Evolutionary conservation across 768 basidiomycete species (phyloP), one percentile per base, ranked within the genome.

Genomic region (Neoboletus subvelutipes): DNA sequence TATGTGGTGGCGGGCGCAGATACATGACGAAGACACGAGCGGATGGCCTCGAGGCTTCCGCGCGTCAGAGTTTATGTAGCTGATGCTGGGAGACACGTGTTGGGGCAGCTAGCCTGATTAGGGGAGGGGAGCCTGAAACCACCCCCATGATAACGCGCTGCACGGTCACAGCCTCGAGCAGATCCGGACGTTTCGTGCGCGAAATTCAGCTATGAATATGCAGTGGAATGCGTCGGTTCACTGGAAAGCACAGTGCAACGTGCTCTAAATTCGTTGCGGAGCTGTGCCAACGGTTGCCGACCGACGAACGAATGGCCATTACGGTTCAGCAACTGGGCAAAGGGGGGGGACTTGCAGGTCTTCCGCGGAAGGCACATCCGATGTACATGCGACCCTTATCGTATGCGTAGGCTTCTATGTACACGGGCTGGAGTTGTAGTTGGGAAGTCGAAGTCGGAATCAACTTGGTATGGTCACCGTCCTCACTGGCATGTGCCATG

Each of bases 31-130:
- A 47, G 49, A 41, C 67, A 66, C 62, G 67, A 55, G 70, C 62
- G 61, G 28, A 52, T 36, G n/a, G 63, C 70, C 71, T 73, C 66
- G 71, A 70, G 71, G 71, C 64, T 39, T 66, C 70, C 66, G 52
- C 65, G 41, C 69, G 62, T 42, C 59, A 49, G 45, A 55, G 50
- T 24, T 61, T 54, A 11, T 28, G 28, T 18, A 22, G 8, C 42
- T 33, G 57, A 57, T 53, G 58, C n/a, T n/a, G n/a, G 31, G 60
- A 46, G 39, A 55, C 70, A 72, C 69, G 65, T 65, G 68, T 64
- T 57, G 36, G 37, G 39, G 17, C 37, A 28, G 26, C 34, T 52
- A 13, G 26, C 42, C 50, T 42, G 47, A 50, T 60, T 50, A 50
- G 37, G 60, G 47, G 28, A 53, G 34, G 45, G 54, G 59, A 64